Evolutionary conservation across 2,329 filamentous ascomycete genomes (phyloP), one percentile per base, ranked within the genome.

Genomic region (Cladosporium phlei): DNA sequence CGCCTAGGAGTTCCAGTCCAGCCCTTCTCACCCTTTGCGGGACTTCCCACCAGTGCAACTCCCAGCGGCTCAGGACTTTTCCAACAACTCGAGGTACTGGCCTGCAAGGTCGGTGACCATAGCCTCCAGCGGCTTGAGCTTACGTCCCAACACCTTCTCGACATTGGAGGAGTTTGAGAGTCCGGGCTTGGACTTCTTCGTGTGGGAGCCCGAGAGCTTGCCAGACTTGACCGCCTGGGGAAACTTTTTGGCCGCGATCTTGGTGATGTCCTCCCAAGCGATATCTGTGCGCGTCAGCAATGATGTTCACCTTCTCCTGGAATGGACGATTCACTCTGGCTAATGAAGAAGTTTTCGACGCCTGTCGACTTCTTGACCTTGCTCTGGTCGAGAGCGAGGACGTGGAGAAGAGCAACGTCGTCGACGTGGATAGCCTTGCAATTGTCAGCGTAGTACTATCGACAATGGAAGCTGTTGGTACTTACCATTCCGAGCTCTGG

Each of bases 391-490:
- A 63, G 50, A 2, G 56, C 51, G 21, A 54, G 47, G 22, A 65
- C 52, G 38, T 64, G 62, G n/a, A 58, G 44, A 8, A 47, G 46
- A 3, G 61, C 59, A 5, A 62, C 56, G 30, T 65, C 61, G 28
- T 64, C 57, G 4, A 62, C 24, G 20, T 45, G 38, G 11, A 47
- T 21, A 24, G 46, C 24, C n/a, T 20, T 16, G 2, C 14, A n/a
- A n/a, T n/a, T n/a, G n/a, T n/a, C n/a, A n/a, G n/a, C n/a, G n/a
- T n/a, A n/a, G n/a, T n/a, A n/a, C n/a, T n/a, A n/a, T n/a, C n/a
- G n/a, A n/a, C n/a, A n/a, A n/a, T n/a, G n/a, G n/a, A n/a, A n/a
- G n/a, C n/a, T n/a, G n/a, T n/a, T n/a, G n/a, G n/a, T n/a, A n/a
- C n/a, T n/a, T n/a, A n/a, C n/a, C n/a, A n/a, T n/a, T n/a, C n/a